A percentile compares a stretch with the other conserved stretches of the same genome.
Evolutionary conservation across 257 asterid species (phyloP).

Genomic region (Primulina huaijiensis): DNA sequence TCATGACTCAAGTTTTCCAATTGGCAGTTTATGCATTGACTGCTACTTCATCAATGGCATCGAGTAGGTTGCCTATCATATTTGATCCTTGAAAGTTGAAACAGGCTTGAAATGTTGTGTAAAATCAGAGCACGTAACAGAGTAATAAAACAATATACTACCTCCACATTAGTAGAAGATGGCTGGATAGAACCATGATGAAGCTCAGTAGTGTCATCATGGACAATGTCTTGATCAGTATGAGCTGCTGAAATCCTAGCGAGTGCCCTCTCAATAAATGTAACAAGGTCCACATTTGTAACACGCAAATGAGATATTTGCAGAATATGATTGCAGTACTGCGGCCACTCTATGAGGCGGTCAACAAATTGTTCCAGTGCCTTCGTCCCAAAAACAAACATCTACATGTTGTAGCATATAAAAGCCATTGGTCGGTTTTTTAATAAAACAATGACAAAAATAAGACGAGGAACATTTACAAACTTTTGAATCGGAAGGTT

Average conservation of each 20-base stretch:
- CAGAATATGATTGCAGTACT: slow-evolving; percentile 87
- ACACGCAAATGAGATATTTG: slow-evolving; percentile 94
- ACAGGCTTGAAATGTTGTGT: not conserved
- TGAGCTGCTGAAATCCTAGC: slow-evolving; percentile 61
- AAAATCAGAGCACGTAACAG: slow-evolving; percentile 15
- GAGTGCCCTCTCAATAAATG: slow-evolving; percentile 69
- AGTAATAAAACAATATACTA: slow-evolving; percentile 26
- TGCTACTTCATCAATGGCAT: not conserved
- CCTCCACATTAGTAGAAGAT: slow-evolving; percentile 56
- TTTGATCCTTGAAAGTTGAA: slow-evolving; percentile 5
- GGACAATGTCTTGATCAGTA: slow-evolving; percentile 59
- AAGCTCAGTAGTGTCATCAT: slow-evolving; percentile 50
- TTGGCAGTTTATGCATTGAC: not conserved
- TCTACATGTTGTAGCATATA: slow-evolving; percentile 42
- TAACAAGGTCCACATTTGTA: slow-evolving; percentile 64
- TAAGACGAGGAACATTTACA: slow-evolving; percentile 17
- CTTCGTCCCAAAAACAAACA: slow-evolving; percentile 87
- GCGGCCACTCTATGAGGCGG: slow-evolving; percentile 98
- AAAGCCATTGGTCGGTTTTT: slow-evolving; percentile 18
- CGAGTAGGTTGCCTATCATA: not conserved
- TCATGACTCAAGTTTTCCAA: not conserved
- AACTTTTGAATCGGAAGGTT: slow-evolving; percentile 91
- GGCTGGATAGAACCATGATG: slow-evolving; percentile 50
- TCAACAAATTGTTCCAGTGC: slow-evolving; percentile 94
- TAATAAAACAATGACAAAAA: slow-evolving; percentile 17